Percentiles rank a stretch among this genome's conserved stretches.
Conservation (phyloP, 495 filamentous ascomycete species). For the Aspergillus hancockii region DNA sequence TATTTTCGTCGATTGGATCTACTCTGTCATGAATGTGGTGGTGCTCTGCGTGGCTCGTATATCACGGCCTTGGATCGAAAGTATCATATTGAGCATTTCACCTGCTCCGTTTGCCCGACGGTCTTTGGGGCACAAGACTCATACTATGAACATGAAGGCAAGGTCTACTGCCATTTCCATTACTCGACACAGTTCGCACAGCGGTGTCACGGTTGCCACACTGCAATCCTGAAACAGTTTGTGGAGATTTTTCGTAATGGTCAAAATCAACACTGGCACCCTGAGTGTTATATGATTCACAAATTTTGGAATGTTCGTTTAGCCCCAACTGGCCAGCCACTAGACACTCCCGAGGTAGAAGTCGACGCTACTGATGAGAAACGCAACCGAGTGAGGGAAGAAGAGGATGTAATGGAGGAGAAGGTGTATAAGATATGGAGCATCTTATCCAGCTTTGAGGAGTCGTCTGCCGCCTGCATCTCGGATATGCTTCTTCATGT, state of each 20-base stretch:
- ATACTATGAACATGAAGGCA: slow-evolving; percentile 97
- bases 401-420: slow-evolving; percentile 94
- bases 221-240: slow-evolving; percentile 98
- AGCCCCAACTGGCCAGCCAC: slow-evolving; percentile 54
- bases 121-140: slow-evolving; percentile 97
- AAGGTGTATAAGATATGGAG: slow-evolving; percentile 99
- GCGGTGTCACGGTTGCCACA: slow-evolving; percentile 93
- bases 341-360: slow-evolving; percentile 50
- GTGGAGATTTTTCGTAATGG: slow-evolving; percentile 98
- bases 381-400: slow-evolving; percentile 72
- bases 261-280: slow-evolving; percentile 98
- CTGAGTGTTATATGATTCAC: slow-evolving; percentile 99
- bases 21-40: slow-evolving; percentile 87
- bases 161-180: slow-evolving; percentile 98
- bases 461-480: slow-evolving; percentile 96
- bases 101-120: slow-evolving; percentile 94
- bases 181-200: slow-evolving; percentile 98
- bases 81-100: slow-evolving; percentile 99
- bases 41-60: slow-evolving; percentile 93
- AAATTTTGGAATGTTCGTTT: slow-evolving; percentile 99
- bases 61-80: slow-evolving; percentile 97
- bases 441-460: slow-evolving; percentile 93
- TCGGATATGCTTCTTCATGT: slow-evolving; percentile 99
- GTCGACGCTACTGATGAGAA: slow-evolving; percentile 70
- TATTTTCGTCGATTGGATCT: slow-evolving; percentile 93